Evolutionary conservation across 2,329 filamentous ascomycete genomes (phyloP), one percentile per base, ranked within the genome.

Genomic region (Metarhizium brunneum): DNA sequence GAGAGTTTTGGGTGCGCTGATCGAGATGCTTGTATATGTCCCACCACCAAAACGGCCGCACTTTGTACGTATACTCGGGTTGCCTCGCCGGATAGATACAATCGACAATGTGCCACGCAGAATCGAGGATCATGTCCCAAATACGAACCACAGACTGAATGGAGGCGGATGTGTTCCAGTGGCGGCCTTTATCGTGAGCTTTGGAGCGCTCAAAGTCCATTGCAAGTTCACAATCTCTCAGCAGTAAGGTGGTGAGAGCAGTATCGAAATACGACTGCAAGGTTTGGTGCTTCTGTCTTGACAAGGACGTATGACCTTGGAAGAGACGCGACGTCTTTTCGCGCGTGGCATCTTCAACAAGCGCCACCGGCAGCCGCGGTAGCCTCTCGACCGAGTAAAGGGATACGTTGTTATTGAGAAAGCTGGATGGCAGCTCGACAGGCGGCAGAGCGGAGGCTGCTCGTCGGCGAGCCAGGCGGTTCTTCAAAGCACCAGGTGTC

Each of bases 401-500:
- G 13, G 58, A 64, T 43, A 87, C 75, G 54, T 79, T 79, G 20
- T 71, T 66, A 43, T 77, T 69, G 54, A 82, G 67, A 58, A 87
- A 88, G 68, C 75, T 78, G 55, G 74, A 68, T 0, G 85, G 83
- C 14, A 88, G 69, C 52, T 76, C 71, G 25, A 82, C 70, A 2
- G 75, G 72, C n/a, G 80, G 80, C 11, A 82, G 61, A 48, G 73
- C 71, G 30, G 72, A 68, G 38, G 69, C 67, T 36, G 63, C 65
- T 47, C 67, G 62, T 53, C 66, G 66, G 53, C 70, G 66, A 55
- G 67, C 58, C 52, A 65, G 63, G 35, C 70, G 68, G 55, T 61
- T 65, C 59, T 66, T 69, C 62, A 64, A 50, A 32, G 64, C 62
- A 43, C 61, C 57, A 7, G 62, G 56, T 2, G 62, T 54, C 18